A percentile compares a stretch with the other conserved stretches of the same genome.
Evolutionary conservation across 2,329 filamentous ascomycete genomes (phyloP).

Genomic region (Diaporthe ampelina): DNA sequence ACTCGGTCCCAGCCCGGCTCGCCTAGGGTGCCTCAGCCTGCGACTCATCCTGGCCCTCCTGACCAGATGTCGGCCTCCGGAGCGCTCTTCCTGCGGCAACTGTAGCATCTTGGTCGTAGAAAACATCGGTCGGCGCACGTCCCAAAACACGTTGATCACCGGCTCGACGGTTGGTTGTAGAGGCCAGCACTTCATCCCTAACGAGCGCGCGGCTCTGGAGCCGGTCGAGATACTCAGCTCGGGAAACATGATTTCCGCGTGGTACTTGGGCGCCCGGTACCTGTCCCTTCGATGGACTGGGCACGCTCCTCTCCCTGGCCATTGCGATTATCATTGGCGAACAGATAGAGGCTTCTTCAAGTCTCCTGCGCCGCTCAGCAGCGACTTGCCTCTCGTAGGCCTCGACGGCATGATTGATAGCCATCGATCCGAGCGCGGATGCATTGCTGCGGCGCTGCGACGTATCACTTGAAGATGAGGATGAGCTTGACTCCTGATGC

Average conservation of each 20-base stretch:
- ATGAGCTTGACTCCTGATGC: conserved; percentile 4
- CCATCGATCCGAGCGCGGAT: conserved; percentile 33
- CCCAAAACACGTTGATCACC: not conserved
- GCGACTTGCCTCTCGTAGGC: not conserved
- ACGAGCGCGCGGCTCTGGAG: not conserved
- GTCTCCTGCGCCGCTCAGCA: not conserved
- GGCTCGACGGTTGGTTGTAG: not conserved
- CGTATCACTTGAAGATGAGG: conserved; percentile 26
- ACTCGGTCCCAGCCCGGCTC: not conserved
- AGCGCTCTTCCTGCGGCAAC: not conserved
- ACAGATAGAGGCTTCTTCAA: conserved; percentile 1
- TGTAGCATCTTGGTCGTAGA: conserved; percentile 9
- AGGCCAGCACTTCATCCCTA: conserved; percentile 12
- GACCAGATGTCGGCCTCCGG: not conserved
- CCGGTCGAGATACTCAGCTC: not conserved
- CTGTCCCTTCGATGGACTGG: conserved; percentile 6
- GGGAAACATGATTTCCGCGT: not conserved
- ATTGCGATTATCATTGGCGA: conserved; percentile 31
- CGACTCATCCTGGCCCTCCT: not conserved
- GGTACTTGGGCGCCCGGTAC: conserved; percentile 25
- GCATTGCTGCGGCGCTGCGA: conserved; percentile 14
- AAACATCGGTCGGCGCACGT: not conserved
- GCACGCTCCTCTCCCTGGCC: conserved; percentile 26
- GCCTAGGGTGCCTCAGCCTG: conserved; percentile 5
- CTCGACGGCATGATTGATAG: conserved; percentile 28